Evolutionary conservation across 495 filamentous ascomycete species (phyloP).

Genomic region (Penicillium chermesinum): DNA sequence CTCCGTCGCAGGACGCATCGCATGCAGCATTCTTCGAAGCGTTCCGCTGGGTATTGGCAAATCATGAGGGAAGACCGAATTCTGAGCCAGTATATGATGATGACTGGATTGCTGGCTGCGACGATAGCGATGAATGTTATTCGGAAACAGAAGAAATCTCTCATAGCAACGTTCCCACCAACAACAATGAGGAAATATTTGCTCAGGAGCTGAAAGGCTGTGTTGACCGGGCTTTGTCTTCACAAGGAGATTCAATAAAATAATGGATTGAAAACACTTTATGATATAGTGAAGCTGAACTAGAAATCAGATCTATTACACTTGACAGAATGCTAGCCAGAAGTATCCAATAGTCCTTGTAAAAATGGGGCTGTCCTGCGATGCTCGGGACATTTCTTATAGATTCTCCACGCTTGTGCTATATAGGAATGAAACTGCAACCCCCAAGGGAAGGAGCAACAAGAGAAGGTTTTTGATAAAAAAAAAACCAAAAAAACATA

Average conservation of each 20-base stretch:
- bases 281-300: neutral
- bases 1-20: conserved; percentile 2
- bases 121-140: conserved; percentile 1
- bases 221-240: neutral
- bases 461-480: too few species aligned
- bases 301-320: neutral
- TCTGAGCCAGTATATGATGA: conserved; percentile 6
- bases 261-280: neutral
- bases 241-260: neutral
- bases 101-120: conserved; percentile 5
- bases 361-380: neutral
- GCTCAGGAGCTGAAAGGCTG: neutral
- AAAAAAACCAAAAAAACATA: too few species aligned
- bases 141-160: neutral
- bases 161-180: neutral
- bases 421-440: too few species aligned
- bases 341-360: neutral
- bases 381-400: neutral
- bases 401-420: neutral
- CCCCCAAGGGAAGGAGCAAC: too few species aligned
- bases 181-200: neutral
- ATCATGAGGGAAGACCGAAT: conserved; percentile 3
- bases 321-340: neutral
- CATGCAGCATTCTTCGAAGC: conserved; percentile 4
- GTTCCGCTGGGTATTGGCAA: conserved; percentile 4